Evolutionary conservation across 2,329 filamentous ascomycete genomes (phyloP).

Genomic region (Claviceps purpurea): DNA sequence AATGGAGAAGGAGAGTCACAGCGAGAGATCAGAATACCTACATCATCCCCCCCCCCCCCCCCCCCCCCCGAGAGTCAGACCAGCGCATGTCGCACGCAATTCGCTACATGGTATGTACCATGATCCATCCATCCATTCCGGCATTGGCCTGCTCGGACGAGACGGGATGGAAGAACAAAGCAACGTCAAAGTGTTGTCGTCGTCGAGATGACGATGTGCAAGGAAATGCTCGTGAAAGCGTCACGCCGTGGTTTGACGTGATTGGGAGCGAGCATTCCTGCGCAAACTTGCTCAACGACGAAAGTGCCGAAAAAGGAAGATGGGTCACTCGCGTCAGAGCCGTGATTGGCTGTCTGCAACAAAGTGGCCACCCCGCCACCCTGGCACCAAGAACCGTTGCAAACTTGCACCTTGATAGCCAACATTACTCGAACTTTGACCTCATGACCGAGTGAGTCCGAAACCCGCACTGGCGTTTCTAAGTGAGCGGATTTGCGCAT

Average conservation of each 20-base stretch:
- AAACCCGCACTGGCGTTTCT: too few relatives aligned
- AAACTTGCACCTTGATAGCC: conserved; percentile 1
- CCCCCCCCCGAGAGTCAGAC: background rate
- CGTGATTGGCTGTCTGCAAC: conserved; percentile 16
- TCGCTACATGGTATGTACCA: too few relatives aligned
- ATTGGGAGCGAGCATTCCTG: conserved; percentile 14
- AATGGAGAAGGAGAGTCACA: background rate
- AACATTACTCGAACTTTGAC: background rate
- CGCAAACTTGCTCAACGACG: conserved; percentile 23
- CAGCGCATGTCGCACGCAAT: too few relatives aligned
- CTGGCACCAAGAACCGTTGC: too few relatives aligned
- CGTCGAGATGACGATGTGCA: background rate
- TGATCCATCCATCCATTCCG: too few relatives aligned
- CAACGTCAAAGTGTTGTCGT: too few relatives aligned
- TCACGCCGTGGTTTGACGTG: background rate
- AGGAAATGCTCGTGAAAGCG: too few relatives aligned
- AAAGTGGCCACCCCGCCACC: background rate
- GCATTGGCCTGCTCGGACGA: too few relatives aligned
- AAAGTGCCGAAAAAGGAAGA: conserved; percentile 14
- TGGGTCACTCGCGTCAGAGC: conserved; percentile 6
- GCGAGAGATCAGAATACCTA: background rate
- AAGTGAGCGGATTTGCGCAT: conserved; percentile 3
- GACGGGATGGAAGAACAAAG: too few relatives aligned
- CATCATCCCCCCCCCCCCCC: too few relatives aligned
- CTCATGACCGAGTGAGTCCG: background rate